Conservation (phyloP, 2,329 filamentous ascomycete genomes). For the Lecanicillium sp. region DNA sequence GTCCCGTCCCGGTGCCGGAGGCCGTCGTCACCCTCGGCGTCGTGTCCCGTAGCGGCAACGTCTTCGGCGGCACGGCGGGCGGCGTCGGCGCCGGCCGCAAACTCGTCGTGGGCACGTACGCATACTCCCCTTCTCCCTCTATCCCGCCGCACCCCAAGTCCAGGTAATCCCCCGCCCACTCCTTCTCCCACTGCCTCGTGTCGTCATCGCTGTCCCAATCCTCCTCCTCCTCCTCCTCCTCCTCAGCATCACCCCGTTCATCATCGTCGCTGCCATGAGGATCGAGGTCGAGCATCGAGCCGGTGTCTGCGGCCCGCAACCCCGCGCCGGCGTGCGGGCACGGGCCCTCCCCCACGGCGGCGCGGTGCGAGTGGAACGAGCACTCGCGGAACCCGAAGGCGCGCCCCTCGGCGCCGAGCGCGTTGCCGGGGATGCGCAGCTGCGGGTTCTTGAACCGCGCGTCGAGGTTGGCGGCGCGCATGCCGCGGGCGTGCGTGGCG, state of each 20-base stretch:
- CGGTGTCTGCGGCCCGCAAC: not conserved
- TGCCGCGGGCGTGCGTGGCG: constrained; percentile 45
- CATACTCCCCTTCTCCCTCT: not conserved
- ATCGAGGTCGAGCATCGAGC: constrained; percentile 9
- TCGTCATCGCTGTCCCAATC: not conserved
- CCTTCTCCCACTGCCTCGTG: constrained; percentile 9
- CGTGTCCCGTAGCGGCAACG: too few relatives aligned
- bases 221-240: not conserved
- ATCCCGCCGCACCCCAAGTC: not conserved
- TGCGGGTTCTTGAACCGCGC: constrained; percentile 55
- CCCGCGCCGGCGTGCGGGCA: constrained; percentile 39
- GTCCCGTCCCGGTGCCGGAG: too few relatives aligned
- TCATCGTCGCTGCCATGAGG: not conserved
- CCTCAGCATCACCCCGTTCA: not conserved
- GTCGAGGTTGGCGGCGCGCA: constrained; percentile 44
- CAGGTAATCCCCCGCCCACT: constrained; percentile 5
- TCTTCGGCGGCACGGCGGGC: not conserved
- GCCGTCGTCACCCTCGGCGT: too few relatives aligned
- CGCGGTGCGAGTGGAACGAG: constrained; percentile 54
- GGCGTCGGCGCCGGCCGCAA: not conserved
- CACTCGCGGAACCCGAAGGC: constrained; percentile 56
- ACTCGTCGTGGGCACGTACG: constrained; percentile 6
- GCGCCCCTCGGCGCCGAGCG: constrained; percentile 49
- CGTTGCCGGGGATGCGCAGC: constrained; percentile 51
- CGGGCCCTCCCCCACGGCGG: constrained; percentile 45